A percentile compares a stretch with the other conserved stretches of the same genome.
Conservation (phyloP, 257 asterid species). For the Buddleja alternifolia region DNA sequence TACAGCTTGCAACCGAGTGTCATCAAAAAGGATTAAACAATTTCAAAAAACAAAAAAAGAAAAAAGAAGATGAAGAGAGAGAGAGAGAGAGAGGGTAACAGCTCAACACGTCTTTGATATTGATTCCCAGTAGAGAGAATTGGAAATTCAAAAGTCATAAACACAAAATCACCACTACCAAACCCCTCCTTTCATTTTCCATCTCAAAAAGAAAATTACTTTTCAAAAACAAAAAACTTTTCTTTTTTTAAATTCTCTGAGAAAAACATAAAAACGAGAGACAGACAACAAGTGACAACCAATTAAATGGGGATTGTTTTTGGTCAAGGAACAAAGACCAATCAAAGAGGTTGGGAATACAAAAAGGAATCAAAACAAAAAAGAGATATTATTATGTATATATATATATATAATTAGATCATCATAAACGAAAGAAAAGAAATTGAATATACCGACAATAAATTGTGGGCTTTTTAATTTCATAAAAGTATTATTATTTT, state of each 20-base stretch:
- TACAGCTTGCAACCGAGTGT: slow-evolving; percentile 43
- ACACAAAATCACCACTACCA: slow-evolving; percentile 27
- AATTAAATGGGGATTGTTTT: slow-evolving; percentile 7
- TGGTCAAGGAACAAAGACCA: slow-evolving; percentile 21
- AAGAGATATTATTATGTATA: too few relatives aligned
- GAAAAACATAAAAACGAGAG: background rate
- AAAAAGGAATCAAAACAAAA: background rate
- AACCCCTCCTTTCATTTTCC: slow-evolving; percentile 23
- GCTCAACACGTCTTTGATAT: slow-evolving; percentile 62
- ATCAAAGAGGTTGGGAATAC: slow-evolving; percentile 26
- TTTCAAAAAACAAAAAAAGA: background rate
- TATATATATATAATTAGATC: slow-evolving; percentile 25
- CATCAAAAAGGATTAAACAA: slow-evolving; percentile 17
- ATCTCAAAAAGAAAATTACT: background rate
- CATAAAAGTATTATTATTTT: background rate
- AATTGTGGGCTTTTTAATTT: slow-evolving; percentile 27
- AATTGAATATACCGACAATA: slow-evolving; percentile 34
- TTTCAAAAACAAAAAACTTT: too few relatives aligned
- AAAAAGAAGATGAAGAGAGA: slow-evolving; percentile 14
- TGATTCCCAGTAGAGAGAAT: slow-evolving; percentile 33
- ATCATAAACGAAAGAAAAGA: background rate
- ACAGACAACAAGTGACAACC: background rate
- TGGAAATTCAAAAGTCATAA: slow-evolving; percentile 32
- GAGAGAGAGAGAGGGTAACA: slow-evolving; percentile 42
- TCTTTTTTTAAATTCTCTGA: too few relatives aligned